These are phyloP conservation scores for Saccharomyces kudriavzevii DNA, from an alignment of 805 yeast species.

Conservation along the genomic window DNA sequence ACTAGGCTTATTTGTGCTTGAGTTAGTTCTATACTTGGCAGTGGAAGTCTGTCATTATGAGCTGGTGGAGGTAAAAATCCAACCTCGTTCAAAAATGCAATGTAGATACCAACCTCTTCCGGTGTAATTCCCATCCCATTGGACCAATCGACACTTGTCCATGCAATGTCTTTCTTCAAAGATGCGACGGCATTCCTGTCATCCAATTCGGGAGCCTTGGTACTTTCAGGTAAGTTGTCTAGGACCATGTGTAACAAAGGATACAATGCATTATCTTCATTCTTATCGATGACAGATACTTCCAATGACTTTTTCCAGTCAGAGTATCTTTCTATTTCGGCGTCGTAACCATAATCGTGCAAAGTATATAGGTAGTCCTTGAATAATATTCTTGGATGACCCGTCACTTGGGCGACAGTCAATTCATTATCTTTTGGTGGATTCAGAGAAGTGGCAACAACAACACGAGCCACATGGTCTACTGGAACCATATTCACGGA, in stretches of 20 bases:
- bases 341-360: constrained; percentile 62
- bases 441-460: constrained; percentile 71
- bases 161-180: constrained; percentile 49
- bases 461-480: constrained; percentile 92
- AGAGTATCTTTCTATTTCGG: constrained; percentile 55
- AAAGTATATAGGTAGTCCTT: constrained; percentile 64
- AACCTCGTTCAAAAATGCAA: constrained; percentile 68
- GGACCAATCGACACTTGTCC: constrained; percentile 61
- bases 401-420: constrained; percentile 91
- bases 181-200: constrained; percentile 74
- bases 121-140: constrained; percentile 68
- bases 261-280: constrained; percentile 77
- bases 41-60: constrained; percentile 30
- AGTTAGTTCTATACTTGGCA: constrained; percentile 53
- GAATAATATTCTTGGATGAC: constrained; percentile 85
- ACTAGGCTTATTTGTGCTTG: constrained; percentile 51
- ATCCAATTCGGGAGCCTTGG: constrained; percentile 93
- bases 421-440: constrained; percentile 51
- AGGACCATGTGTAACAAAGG: constrained; percentile 91
- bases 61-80: constrained; percentile 72
- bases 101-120: constrained; percentile 62
- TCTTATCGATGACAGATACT: constrained; percentile 61
- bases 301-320: constrained; percentile 76
- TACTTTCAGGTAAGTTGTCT: constrained; percentile 81
- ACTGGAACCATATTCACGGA: constrained; percentile 95